Evolutionary conservation across 1,284 basidiomycete species (phyloP).

Genomic region (Ustilago vetiveriae): DNA sequence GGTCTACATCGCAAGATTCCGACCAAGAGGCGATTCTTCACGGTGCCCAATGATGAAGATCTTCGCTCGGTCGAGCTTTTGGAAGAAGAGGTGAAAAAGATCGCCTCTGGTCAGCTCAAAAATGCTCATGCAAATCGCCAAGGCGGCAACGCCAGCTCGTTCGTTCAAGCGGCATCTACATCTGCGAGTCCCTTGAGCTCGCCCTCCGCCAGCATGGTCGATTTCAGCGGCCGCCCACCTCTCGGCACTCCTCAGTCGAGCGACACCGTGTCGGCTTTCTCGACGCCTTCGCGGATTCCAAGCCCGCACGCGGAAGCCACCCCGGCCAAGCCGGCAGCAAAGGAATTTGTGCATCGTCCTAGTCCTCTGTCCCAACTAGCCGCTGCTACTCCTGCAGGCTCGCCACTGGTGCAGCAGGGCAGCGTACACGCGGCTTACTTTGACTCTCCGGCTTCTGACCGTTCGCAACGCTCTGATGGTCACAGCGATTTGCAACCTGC

Average conservation of each 20-base stretch:
- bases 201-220: conserved; percentile 7
- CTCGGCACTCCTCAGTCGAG: conserved; percentile 14
- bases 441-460: not conserved
- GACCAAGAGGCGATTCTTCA: conserved; percentile 38
- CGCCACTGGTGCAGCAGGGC: not conserved
- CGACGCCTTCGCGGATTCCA: conserved; percentile 17
- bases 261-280: conserved; percentile 19
- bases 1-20: conserved; percentile 36
- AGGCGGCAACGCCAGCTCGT: not conserved
- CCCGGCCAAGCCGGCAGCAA: conserved; percentile 14
- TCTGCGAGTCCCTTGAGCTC: conserved; percentile 9
- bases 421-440: not conserved
- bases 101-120: conserved; percentile 1
- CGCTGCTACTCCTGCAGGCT: conserved; percentile 10
- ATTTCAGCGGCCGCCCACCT: conserved; percentile 4
- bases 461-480: not conserved
- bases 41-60: conserved; percentile 43
- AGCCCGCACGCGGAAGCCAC: conserved; percentile 21
- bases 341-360: conserved; percentile 29
- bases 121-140: not conserved
- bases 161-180: not conserved
- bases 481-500: not conserved
- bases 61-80: conserved; percentile 41
- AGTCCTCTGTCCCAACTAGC: conserved; percentile 41
- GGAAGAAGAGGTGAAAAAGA: conserved; percentile 23